A percentile compares a stretch with the other conserved stretches of the same genome.
These are phyloP conservation scores for Teunomyces atbi DNA, from an alignment of 805 yeast genomes.

Conservation along the genomic window DNA sequence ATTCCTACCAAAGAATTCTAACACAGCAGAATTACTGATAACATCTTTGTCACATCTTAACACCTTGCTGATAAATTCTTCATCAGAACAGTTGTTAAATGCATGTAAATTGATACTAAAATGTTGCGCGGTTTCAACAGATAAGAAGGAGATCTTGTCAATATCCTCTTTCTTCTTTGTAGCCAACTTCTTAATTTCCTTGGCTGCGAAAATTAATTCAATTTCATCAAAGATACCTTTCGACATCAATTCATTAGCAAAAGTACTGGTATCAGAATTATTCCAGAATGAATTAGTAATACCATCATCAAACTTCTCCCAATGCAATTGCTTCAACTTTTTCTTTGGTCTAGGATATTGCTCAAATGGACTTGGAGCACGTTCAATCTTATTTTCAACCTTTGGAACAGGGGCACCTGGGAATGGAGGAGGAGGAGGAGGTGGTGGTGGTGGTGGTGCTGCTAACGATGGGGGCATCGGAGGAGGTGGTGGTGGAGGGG, in stretches of 20 bases:
- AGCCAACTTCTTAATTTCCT: slow-evolving; percentile 46
- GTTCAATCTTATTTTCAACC: slow-evolving; percentile 13
- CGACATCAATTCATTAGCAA: slow-evolving; percentile 50
- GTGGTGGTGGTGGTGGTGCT: slow-evolving; percentile 11
- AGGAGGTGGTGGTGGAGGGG: slow-evolving; percentile 33
- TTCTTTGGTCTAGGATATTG: slow-evolving; percentile 55
- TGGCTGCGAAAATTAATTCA: slow-evolving; percentile 58
- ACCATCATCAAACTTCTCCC: slow-evolving; percentile 66
- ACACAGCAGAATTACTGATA: slow-evolving; percentile 51
- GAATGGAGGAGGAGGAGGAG: slow-evolving; percentile 24
- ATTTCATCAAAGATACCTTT: slow-evolving; percentile 67
- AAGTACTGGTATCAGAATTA: slow-evolving; percentile 37
- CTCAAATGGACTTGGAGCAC: slow-evolving; percentile 32
- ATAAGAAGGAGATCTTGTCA: slow-evolving; percentile 53
- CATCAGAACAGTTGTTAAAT: slow-evolving; percentile 52
- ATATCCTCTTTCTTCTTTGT: slow-evolving; percentile 42
- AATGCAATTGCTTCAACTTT: slow-evolving; percentile 74
- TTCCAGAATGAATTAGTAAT: slow-evolving; percentile 65
- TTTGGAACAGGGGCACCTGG: slow-evolving; percentile 23
- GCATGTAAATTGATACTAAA: slow-evolving; percentile 75
- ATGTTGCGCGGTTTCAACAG: slow-evolving; percentile 74
- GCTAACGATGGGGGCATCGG: slow-evolving; percentile 13
- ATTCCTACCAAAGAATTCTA: slow-evolving; percentile 71
- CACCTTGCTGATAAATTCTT: slow-evolving; percentile 53
- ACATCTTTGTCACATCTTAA: slow-evolving; percentile 60